Conservation (phyloP, 2,329 filamentous ascomycete genomes). For the Sporothrix dimorphospora region DNA sequence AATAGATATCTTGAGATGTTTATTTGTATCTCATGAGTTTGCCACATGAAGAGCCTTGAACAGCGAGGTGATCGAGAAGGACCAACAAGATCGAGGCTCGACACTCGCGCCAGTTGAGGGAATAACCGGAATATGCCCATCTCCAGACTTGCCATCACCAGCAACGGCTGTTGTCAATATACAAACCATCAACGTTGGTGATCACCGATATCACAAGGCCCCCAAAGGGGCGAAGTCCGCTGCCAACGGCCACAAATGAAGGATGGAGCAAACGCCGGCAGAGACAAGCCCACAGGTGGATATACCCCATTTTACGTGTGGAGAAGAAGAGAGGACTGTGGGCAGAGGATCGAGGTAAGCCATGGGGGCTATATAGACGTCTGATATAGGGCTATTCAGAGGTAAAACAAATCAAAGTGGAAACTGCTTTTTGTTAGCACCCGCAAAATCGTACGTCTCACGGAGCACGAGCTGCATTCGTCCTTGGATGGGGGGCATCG, state of each 20-base stretch:
- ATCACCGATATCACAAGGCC: not conserved
- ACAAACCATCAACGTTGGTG: not conserved
- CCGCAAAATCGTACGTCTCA: slow-evolving; percentile 13
- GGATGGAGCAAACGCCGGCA: not conserved
- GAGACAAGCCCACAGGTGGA: not conserved
- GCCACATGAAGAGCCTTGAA: not conserved
- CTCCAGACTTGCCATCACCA: not conserved
- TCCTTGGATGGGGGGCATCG: not conserved
- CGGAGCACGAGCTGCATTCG: slow-evolving; percentile 18
- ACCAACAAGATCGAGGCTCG: not conserved
- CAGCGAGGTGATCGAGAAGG: not conserved
- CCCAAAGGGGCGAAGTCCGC: not conserved
- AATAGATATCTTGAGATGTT: not conserved
- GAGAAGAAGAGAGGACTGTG: not conserved
- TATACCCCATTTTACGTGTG: slow-evolving; percentile 3
- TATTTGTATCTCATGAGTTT: not conserved
- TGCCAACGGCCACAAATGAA: not conserved
- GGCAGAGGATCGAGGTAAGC: not conserved
- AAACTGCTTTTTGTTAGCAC: not conserved
- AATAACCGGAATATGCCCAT: not conserved
- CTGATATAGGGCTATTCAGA: not conserved
- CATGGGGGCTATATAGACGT: slow-evolving; percentile 8
- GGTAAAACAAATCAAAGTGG: not conserved
- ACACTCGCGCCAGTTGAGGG: not conserved
- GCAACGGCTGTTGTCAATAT: not conserved